Conservation (phyloP, 139 green algal species). For the Chlamydomonas sphaeroides region DNA sequence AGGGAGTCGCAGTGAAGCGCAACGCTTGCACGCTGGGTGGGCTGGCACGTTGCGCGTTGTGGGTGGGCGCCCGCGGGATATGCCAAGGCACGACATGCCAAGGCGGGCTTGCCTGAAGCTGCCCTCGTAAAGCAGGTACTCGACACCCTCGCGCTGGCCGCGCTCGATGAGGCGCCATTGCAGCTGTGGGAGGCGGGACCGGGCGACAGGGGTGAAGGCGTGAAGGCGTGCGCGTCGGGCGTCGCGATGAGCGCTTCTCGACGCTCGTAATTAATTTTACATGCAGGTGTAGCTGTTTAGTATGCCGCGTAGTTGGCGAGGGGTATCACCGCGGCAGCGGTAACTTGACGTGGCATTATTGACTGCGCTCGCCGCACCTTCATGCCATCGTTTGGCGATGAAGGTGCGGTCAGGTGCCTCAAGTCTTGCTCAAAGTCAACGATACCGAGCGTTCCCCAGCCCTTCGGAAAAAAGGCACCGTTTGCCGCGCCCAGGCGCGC, state of each 20-base stretch:
- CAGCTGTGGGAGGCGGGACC: no score
- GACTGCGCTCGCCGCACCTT: no score
- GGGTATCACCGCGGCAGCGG: no score
- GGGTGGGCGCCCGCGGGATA: neutral
- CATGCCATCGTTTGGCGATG: neutral
- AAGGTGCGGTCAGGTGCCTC: slow-evolving; percentile 4
- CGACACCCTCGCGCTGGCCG: slow-evolving; percentile 43
- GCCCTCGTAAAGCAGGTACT: slow-evolving; percentile 69
- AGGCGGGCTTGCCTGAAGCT: slow-evolving; percentile 54
- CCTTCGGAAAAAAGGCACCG: slow-evolving; percentile 43
- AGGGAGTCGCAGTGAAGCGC: neutral
- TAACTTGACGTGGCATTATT: neutral
- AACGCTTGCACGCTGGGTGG: neutral
- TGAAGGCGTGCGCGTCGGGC: neutral
- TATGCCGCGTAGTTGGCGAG: no score
- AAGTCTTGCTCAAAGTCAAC: slow-evolving; percentile 47
- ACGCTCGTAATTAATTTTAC: no score
- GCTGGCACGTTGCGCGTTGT: no score
- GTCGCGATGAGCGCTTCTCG: no score
- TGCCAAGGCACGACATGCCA: neutral
- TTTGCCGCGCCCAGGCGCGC: slow-evolving; percentile 35
- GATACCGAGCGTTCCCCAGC: slow-evolving; percentile 24
- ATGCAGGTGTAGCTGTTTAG: no score
- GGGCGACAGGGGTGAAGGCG: neutral
- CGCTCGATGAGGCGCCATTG: slow-evolving; percentile 60